Percentiles rank a stretch among this genome's conserved stretches.
These are phyloP conservation scores for Fusarium metavorans DNA, from an alignment of 2,329 filamentous ascomycete species.

Conservation along the genomic window DNA sequence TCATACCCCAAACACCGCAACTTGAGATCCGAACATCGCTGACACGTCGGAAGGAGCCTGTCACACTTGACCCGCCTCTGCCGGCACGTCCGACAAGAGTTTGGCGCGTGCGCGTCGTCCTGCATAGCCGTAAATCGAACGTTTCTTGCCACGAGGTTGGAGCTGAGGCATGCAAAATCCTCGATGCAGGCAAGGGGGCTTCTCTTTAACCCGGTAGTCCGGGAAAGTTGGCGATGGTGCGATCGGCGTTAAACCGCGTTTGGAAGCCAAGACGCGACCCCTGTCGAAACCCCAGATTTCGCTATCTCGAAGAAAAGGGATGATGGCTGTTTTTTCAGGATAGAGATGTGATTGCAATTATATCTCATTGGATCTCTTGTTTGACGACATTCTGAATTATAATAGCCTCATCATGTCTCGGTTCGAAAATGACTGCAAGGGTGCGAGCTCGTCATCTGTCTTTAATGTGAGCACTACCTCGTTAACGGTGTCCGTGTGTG, in stretches of 20 bases:
- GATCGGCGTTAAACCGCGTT: conserved; percentile 13
- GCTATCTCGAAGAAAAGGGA: background rate
- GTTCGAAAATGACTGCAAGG: background rate
- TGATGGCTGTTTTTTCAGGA: background rate
- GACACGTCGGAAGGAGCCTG: conserved; percentile 12
- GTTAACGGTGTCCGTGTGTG: background rate
- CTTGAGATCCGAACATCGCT: conserved; percentile 7
- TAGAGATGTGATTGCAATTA: background rate
- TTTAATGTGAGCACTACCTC: background rate
- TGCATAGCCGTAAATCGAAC: background rate
- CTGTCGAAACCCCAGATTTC: conserved; percentile 6
- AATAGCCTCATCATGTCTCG: conserved; percentile 16
- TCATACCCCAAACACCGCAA: conserved; percentile 19
- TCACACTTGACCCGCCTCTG: conserved; percentile 25
- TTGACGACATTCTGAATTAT: conserved; percentile 21
- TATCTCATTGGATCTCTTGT: conserved; percentile 2
- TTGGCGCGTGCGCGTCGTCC: conserved; percentile 7
- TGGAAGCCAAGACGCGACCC: conserved; percentile 23
- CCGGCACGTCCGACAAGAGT: conserved; percentile 24
- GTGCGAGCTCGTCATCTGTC: conserved; percentile 3
- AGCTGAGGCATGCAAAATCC: background rate
- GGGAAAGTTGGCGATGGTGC: background rate
- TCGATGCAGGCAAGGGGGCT: background rate
- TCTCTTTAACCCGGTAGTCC: background rate
- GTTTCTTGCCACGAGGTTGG: background rate